Evolutionary conservation across 805 yeast species (phyloP).

Genomic region (Starmerella potacharoeniae): DNA sequence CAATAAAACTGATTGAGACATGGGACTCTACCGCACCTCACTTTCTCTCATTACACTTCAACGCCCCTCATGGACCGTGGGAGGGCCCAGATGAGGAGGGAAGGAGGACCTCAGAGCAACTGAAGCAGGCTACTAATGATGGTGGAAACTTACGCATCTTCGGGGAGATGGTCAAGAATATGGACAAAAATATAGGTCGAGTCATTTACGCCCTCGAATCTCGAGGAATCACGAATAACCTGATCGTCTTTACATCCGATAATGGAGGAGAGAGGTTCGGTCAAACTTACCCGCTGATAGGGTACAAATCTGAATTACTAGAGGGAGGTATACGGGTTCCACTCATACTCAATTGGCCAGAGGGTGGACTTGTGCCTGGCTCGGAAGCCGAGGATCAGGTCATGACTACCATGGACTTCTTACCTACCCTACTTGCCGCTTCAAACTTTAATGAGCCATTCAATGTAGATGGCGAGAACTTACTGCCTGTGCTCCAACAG

Average conservation of each 20-base stretch:
- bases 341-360: conserved; percentile 38
- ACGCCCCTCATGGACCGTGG: conserved; percentile 60
- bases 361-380: conserved; percentile 13
- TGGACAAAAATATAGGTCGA: conserved; percentile 44
- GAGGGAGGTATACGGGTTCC: conserved; percentile 56
- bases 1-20: neutral
- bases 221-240: conserved; percentile 40
- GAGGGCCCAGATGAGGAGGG: conserved; percentile 43
- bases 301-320: conserved; percentile 46
- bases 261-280: conserved; percentile 56
- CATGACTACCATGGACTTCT: conserved; percentile 48
- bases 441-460: conserved; percentile 37
- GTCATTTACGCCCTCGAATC: conserved; percentile 35
- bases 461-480: conserved; percentile 39
- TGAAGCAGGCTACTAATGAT: conserved; percentile 41
- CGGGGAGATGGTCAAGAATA: conserved; percentile 53
- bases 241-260: conserved; percentile 50
- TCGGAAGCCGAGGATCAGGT: conserved; percentile 32
- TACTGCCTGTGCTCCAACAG: conserved; percentile 31
- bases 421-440: conserved; percentile 43
- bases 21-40: conserved; percentile 34
- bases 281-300: conserved; percentile 42
- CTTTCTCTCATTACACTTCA: conserved; percentile 43
- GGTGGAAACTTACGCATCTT: conserved; percentile 39
- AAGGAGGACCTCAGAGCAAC: conserved; percentile 32